phyloP scores from a whole-genome alignment of 345 rosid genomes.

The Syzygium jambos region DNA sequence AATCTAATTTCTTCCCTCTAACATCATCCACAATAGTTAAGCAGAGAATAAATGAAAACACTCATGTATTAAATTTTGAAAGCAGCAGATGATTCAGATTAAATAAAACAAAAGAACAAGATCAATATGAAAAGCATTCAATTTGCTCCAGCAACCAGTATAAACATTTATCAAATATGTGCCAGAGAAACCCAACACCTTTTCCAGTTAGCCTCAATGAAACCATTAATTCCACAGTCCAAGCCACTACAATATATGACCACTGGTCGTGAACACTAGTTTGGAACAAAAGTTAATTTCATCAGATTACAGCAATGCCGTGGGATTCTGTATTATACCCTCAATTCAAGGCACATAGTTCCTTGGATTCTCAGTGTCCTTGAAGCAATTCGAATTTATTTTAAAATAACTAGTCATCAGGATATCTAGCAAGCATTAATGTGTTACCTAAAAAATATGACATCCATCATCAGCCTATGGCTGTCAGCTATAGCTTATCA shows the following conservation, averaged over 20 bases:
- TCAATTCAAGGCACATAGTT: neutral
- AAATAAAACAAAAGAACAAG: neutral
- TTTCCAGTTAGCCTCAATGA: neutral
- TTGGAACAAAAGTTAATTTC: neutral
- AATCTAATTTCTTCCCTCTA: constrained; percentile 94
- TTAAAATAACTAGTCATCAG: neutral
- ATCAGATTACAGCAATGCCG: neutral
- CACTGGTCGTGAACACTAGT: neutral
- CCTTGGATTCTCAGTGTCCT: neutral
- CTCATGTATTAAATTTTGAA: neutral
- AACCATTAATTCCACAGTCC: neutral
- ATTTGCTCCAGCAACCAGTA: neutral
- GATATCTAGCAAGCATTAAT: neutral
- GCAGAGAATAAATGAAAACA: neutral
- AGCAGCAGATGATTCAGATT: neutral
- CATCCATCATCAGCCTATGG: neutral
- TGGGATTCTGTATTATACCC: neutral
- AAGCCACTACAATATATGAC: neutral
- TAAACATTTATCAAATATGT: neutral
- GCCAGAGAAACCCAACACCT: neutral
- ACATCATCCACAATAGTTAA: constrained; percentile 3
- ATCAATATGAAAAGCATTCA: neutral
- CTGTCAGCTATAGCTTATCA: neutral
- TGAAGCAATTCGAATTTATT: neutral
- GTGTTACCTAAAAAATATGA: neutral